These are phyloP conservation scores for Tetracentron sinense DNA, from an alignment of 164 flowering plant species.

Conservation along the genomic window DNA sequence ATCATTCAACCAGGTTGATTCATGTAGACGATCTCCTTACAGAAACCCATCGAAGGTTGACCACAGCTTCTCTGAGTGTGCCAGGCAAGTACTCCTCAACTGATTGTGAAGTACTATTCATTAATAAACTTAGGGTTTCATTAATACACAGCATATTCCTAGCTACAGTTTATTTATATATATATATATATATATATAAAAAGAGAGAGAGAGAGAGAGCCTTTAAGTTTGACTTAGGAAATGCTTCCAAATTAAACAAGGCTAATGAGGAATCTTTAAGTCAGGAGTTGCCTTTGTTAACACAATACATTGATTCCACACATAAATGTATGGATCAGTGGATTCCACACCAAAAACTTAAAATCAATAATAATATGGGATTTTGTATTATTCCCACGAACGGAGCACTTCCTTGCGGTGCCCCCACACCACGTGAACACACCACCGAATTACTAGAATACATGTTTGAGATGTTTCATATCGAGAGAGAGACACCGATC, in stretches of 20 bases:
- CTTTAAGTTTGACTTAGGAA: slow-evolving; percentile 16
- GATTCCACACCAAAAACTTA: not conserved
- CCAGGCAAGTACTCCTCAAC: too few species aligned
- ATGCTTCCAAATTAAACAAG: slow-evolving; percentile 27
- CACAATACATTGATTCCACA: slow-evolving; percentile 25
- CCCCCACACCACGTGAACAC: slow-evolving; percentile 31
- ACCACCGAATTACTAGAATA: not conserved
- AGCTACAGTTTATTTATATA: not conserved
- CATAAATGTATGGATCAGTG: slow-evolving; percentile 16
- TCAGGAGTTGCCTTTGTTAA: slow-evolving; percentile 27
- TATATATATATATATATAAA: not conserved
- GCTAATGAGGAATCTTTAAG: slow-evolving; percentile 29
- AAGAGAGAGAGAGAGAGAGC: slow-evolving; percentile 1
- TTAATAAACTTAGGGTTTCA: too few species aligned
- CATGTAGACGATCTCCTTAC: too few species aligned
- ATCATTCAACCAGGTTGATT: too few species aligned
- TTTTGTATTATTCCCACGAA: slow-evolving; percentile 22
- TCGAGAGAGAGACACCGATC: slow-evolving; percentile 11
- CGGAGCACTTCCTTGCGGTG: slow-evolving; percentile 18
- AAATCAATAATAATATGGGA: not conserved
- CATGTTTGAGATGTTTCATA: too few species aligned
- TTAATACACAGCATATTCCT: not conserved
- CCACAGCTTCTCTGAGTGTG: too few species aligned
- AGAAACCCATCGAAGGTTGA: too few species aligned
- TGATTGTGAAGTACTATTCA: not conserved